Evolutionary conservation across 768 basidiomycete species (phyloP), one percentile per base, ranked within the genome.

Genomic region (Grammothele lineata): DNA sequence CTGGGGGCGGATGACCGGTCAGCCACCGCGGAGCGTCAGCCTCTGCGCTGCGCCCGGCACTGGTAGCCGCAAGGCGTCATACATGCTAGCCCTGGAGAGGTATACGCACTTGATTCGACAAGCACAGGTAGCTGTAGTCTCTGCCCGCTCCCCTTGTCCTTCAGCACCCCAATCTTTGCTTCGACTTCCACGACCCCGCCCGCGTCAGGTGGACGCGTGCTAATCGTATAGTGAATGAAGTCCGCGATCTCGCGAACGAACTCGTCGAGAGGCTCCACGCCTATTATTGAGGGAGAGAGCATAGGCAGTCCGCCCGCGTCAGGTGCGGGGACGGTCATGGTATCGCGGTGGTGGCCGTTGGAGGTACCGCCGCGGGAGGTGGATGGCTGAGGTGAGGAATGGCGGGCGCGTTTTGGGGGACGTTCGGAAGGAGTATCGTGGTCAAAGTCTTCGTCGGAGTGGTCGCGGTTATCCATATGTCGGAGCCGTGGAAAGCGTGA

Each of bases 161-260:
- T 70, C 61, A 96, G 62, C 15, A 90, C 51, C 3, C 92, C 92
- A 43, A 96, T 74, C 68, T 95, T 95, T 2, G 90, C 92, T 66
- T 95, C 93, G 9, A 95, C 85, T 70, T 95, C 93, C 21, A 95
- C 76, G 30, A 67, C 72, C 26, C 80, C 79, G 42, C 57, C 62
- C 9, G 76, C 60, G 53, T 80, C 74, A 17, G 50, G 46, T 0
- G 80, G 76, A 19, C 77, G 75, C 5, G 71, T 80, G 44, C 62
- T 58, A 56, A 90, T 80, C 70, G 76, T 81, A 59, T 84, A 82
- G 66, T 82, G 81, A 32, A 94, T 71, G 66, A 91, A 96, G 68
- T 95, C 90, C 30, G 90, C 92, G 46, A 96, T 76, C 62, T 92
- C 88, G 62, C 81, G 81, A 63, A 92, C 92, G 62, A 96, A 93